Base-by-base conservation (phyloP, 2,329 filamentous ascomycete species). In the Alternaria longipes region DNA sequence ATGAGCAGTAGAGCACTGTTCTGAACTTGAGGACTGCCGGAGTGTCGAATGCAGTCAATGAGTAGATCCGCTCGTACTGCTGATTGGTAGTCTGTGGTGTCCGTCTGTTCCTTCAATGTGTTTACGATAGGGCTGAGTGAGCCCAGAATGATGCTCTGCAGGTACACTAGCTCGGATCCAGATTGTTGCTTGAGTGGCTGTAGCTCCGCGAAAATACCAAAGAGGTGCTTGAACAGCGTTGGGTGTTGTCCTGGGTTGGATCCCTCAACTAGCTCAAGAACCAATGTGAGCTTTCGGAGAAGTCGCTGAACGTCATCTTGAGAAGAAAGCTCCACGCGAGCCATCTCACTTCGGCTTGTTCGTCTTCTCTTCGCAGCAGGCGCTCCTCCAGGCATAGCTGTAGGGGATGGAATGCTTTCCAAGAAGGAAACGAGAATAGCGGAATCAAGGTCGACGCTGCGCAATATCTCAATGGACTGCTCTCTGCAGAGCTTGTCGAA, bases 1-100 rank as follows among this genome's bases (percentile, higher is more conserved):
- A 98, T 92, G 26, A 99, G 84, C 8, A 98, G 86, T 14, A 99
- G 84, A 4, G 95, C 94, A 6, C 91, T 89, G 74, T 97, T 97
- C 76, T 98, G 96, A 7, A 99, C 93, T 65, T 97, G 93, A 0
- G 94, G 93, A 77, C 91, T 97, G 26, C 92, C 89, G 0, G 94
- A 96, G 63, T 92, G 94, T 73, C 96, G 91, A 45, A 99, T 91
- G 81, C 94, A 97, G 74, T 96, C 94, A 50, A 98, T 93, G 56
- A 99, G 89, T 46, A 98, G 81, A 76, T 99, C 95, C 3, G 93
- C 92, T 59, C 96, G 90, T 40, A 97, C 91, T 38, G 89, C 89
- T 3, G 91, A 90, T 46, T 89, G 88, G 76, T 96, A 92, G 58
- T 97, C 89, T 59, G 87, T 86, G 41, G 90, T 81, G 30, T 81